Evolutionary conservation across 352 stramenopile species (phyloP), one percentile per base, ranked within the genome.

Genomic region (Globisporangium echinulatum): DNA sequence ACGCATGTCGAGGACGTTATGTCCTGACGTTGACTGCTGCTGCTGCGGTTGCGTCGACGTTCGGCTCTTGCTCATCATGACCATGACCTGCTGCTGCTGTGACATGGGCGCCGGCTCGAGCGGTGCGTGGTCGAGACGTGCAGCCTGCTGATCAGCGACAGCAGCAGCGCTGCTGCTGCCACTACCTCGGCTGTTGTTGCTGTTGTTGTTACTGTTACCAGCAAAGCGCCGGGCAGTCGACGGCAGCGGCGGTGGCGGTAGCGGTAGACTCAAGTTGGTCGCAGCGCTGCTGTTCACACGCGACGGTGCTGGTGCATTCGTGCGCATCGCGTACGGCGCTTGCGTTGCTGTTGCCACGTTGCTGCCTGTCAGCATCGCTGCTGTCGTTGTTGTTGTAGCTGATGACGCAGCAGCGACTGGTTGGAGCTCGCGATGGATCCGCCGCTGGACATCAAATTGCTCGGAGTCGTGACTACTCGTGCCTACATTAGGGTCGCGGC

Each of bases 351-450:
- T 8, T 11, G n/a, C 19, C 42, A 25, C 25, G 25, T 25, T 25
- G 25, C 25, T 25, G 25, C 25, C 25, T 25, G 25, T 2, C 25
- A 25, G 25, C 25, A 36, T 46, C 40, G 42, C 10, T 5, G 42
- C 6, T 8, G 53, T 7, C 2, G 8, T 17, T 9, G 43, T 9
- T 9, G 8, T 4, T 36, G 39, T 10, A 8, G 25, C 19, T 17
- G 56, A 1, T 25, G 25, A 25, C 25, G 25, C 25, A 25, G 6
- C 8, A 46, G 14, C 43, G 40, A 5, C 11, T 43, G 59, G 59
- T 49, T 66, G 64, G n/a, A 72, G 48, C 9, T 72, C 77, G 11
- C 74, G 70, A 25, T 81, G 74, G 49, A 84, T 76, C 11, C 69
- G 67, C 17, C 62, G 61, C 11, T 25, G 25, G 25, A 25, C 25